Base-by-base conservation (phyloP, 2,329 filamentous ascomycete genomes). In the Pseudocercospora pini-densiflorae region DNA sequence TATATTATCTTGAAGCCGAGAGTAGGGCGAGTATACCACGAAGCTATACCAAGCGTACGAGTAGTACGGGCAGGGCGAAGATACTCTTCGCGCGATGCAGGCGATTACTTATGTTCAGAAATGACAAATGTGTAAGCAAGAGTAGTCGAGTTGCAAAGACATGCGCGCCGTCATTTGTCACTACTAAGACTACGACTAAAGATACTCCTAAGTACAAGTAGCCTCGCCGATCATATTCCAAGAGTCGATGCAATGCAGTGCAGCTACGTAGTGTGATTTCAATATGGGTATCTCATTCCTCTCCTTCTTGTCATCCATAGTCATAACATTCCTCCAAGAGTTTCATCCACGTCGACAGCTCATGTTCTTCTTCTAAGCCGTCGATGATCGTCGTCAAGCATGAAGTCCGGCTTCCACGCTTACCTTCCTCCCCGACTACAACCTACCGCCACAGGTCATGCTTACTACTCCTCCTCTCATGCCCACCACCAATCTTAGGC, bases 401-500 rank as follows among this genome's bases (percentile, higher is more conserved):
- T 57, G 63, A 59, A 61, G 45, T 54, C 63, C 59, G 24, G 63
- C 63, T 65, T 54, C 31, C 63, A 62, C 54, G 53, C 53, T 47
- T 19, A 8, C 14, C 23, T 33, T 53, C 12, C 12, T 31, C 45
- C 7, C 8, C 23, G 31, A 9, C 5, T 12, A 21, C 6, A 10
- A 27, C 36, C 47, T 61, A 49, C 24, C 77, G 68, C 76, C 76
- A 78, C 47, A 79, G 60, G 69, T 79, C 77, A 61, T 77, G 75
- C 68, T 71, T 70, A 66, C 77, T 78, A 7, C 71, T 71, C 68
- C 72, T 73, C 60, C 72, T 71, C 68, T 73, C 71, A 62, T 74
- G 71, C 1, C 59, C 65, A 10, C 72, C 72, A 7, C 68, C 69
- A 53, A 77, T 54, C 60, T 71, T 75, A 4, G 75, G 74, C 31